These are phyloP conservation scores for Cordyceps cicadae DNA, from an alignment of 2,329 filamentous ascomycete species.

Conservation along the genomic window DNA sequence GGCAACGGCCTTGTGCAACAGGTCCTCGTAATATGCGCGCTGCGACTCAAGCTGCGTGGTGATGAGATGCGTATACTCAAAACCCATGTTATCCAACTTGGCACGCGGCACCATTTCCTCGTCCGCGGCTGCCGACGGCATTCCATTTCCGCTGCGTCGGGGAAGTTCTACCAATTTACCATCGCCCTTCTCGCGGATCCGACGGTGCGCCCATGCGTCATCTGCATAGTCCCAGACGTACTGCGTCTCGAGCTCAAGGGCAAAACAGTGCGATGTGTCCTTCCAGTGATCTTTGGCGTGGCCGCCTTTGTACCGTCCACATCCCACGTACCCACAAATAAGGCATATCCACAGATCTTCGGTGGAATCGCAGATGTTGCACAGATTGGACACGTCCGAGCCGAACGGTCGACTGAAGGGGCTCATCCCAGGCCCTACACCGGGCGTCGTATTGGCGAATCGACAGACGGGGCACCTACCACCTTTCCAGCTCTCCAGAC, in stretches of 20 bases:
- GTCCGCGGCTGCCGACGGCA: constrained; percentile 22
- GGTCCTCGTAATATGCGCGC: constrained; percentile 86
- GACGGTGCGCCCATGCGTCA: constrained; percentile 89
- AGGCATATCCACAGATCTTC: constrained; percentile 92
- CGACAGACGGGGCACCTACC: constrained; percentile 90
- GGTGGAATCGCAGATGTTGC: constrained; percentile 69
- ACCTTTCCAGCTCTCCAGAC: constrained; percentile 91
- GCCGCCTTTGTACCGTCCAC: constrained; percentile 86
- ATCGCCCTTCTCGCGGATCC: constrained; percentile 89
- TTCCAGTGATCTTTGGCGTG: constrained; percentile 94
- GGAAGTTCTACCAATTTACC: constrained; percentile 90
- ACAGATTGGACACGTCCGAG: constrained; percentile 58
- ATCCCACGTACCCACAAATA: constrained; percentile 86
- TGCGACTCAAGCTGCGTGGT: constrained; percentile 91
- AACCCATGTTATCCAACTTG: constrained; percentile 67
- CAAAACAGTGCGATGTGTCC: constrained; percentile 79
- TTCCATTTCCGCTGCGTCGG: constrained; percentile 31
- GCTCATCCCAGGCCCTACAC: constrained; percentile 34
- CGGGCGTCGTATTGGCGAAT: constrained; percentile 55
- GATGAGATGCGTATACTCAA: constrained; percentile 91
- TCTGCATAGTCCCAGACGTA: constrained; percentile 97
- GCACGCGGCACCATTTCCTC: constrained; percentile 63
- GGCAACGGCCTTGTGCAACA: constrained; percentile 79
- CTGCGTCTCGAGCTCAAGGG: constrained; percentile 86
- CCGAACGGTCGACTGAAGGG: constrained; percentile 50